Evolutionary conservation across 2,329 filamentous ascomycete species (phyloP).

Genomic region (Grosmannia penicillata): DNA sequence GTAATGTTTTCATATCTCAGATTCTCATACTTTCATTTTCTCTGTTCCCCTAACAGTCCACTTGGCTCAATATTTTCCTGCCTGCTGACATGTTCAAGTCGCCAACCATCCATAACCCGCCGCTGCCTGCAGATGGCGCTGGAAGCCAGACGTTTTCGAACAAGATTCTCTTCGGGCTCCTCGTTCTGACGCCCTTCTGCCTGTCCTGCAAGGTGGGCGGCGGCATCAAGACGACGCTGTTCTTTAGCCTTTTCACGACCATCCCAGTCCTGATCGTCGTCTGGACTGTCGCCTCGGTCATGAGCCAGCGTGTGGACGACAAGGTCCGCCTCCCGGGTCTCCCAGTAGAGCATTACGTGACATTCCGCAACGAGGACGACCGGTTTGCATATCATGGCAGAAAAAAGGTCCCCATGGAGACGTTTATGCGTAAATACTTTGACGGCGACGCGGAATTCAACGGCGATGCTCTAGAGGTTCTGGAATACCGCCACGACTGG

Average conservation of each 20-base stretch:
- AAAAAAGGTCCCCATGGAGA: constrained; percentile 76
- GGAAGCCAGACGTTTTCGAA: constrained; percentile 83
- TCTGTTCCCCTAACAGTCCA: too few relatives aligned
- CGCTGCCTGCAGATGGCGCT: constrained; percentile 77
- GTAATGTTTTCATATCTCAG: too few relatives aligned
- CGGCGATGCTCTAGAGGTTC: constrained; percentile 71
- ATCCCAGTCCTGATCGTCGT: constrained; percentile 66
- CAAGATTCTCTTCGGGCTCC: constrained; percentile 52
- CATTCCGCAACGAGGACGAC: constrained; percentile 53
- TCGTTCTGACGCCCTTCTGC: constrained; percentile 61
- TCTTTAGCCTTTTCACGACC: constrained; percentile 65
- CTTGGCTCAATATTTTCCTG: constrained; percentile 40
- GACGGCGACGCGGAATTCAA: constrained; percentile 91
- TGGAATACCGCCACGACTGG: constrained; percentile 97
- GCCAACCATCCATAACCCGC: constrained; percentile 82
- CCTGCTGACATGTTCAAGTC: constrained; percentile 38
- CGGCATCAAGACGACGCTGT: constrained; percentile 72
- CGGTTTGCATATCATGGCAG: constrained; percentile 54
- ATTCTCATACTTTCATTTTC: too few relatives aligned
- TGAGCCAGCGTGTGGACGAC: constrained; percentile 80
- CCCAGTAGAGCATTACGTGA: constrained; percentile 78
- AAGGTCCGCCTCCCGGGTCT: constrained; percentile 76
- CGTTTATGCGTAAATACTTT: constrained; percentile 60
- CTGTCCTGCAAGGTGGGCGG: constrained; percentile 70
- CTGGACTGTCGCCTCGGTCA: constrained; percentile 65